Conservation (phyloP, 2,329 filamentous ascomycete genomes). For the Alternaria angustiovoidea region DNA sequence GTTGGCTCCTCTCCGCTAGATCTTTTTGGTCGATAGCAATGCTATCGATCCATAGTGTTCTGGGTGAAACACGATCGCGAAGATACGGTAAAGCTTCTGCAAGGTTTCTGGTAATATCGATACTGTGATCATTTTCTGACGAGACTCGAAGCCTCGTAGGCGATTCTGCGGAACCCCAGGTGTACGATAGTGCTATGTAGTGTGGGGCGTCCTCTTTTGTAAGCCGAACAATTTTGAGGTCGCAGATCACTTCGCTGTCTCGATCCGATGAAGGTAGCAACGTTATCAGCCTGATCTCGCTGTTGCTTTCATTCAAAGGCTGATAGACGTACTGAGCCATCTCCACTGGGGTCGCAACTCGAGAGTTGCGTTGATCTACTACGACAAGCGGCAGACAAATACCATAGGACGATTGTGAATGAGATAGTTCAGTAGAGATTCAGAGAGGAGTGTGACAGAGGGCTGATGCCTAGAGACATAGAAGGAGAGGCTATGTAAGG, state of each 20-base stretch:
- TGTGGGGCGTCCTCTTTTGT: background rate
- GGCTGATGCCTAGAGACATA: background rate
- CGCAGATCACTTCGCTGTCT: conserved; percentile 3
- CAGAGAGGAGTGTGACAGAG: no score
- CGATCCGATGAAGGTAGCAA: background rate
- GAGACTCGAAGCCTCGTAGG: background rate
- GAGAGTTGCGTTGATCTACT: background rate
- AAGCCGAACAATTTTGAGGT: background rate
- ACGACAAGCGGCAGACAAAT: background rate
- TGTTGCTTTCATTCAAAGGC: background rate
- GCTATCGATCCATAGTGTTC: background rate
- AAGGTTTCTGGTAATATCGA: background rate
- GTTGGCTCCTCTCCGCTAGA: background rate
- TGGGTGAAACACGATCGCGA: background rate
- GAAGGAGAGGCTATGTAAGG: background rate
- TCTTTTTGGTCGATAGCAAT: background rate
- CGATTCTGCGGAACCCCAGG: background rate
- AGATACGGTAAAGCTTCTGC: background rate
- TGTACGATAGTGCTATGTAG: conserved; percentile 1
- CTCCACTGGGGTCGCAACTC: background rate
- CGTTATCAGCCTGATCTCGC: background rate
- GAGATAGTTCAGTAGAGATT: background rate
- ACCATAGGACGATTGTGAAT: no score
- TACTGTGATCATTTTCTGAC: background rate
- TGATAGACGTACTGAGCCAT: background rate